A percentile compares a stretch with the other conserved stretches of the same genome.
phyloP scores from a whole-genome alignment of 441 rosid species.

The Heliophila coronopifolia region DNA sequence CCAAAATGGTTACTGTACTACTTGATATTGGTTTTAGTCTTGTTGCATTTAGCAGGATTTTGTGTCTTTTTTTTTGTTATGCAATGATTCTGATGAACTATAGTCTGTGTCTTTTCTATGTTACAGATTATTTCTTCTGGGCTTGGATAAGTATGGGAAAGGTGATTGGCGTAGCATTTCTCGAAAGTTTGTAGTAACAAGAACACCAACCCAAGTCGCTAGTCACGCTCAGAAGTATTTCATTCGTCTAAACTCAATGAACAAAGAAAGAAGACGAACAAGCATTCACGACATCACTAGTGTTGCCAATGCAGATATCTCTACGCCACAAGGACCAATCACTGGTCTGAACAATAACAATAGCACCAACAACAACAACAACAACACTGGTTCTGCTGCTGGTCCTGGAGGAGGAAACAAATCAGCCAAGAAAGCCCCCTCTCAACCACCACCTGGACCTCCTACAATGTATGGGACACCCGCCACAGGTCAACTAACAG shows the following conservation, averaged over 20 bases:
- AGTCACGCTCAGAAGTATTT: slow-evolving; percentile 97
- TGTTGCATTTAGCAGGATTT: background rate
- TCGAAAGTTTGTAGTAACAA: slow-evolving; percentile 86
- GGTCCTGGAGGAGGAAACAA: slow-evolving; percentile 51
- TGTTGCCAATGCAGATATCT: slow-evolving; percentile 61
- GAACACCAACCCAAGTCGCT: slow-evolving; percentile 97
- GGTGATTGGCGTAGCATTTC: slow-evolving; percentile 99
- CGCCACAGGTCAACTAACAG: slow-evolving; percentile 79
- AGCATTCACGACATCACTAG: slow-evolving; percentile 97
- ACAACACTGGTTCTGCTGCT: slow-evolving; percentile 29
- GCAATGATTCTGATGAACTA: slow-evolving; percentile 17
- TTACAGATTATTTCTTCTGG: slow-evolving; percentile 85
- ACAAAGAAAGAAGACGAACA: slow-evolving; percentile 92
- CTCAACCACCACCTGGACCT: slow-evolving; percentile 48
- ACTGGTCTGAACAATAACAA: no score
- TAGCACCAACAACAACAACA: no score
- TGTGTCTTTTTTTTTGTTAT: background rate
- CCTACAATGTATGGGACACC: slow-evolving; percentile 62
- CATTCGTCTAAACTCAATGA: slow-evolving; percentile 80
- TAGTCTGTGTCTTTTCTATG: no score
- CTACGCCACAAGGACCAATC: slow-evolving; percentile 75
- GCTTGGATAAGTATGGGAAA: slow-evolving; percentile 92
- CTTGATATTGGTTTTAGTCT: background rate
- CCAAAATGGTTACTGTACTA: slow-evolving; percentile 1
- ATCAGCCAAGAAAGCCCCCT: slow-evolving; percentile 49